phyloP scores from a whole-genome alignment of 768 basidiomycete species.

The Gymnopilus junonius region DNA sequence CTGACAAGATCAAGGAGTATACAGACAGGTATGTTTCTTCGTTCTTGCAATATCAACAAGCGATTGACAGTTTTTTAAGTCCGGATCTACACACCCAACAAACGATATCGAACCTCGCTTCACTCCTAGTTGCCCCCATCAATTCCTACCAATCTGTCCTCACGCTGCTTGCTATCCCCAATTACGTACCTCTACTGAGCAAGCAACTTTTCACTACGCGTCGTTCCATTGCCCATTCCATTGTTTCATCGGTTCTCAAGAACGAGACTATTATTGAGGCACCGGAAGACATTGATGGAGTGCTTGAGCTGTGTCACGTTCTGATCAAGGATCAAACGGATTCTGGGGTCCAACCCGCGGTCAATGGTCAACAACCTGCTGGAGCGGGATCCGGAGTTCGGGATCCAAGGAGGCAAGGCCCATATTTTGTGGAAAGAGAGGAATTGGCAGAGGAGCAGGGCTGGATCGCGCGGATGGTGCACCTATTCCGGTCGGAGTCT shows the following conservation, averaged over 20 bases:
- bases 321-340: slow-evolving; percentile 87
- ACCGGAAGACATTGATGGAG: slow-evolving; percentile 92
- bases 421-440: slow-evolving; percentile 73
- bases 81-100: slow-evolving; percentile 88
- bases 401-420: slow-evolving; percentile 59
- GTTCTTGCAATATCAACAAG: background rate
- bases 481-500: slow-evolving; percentile 89
- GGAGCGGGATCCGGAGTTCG: slow-evolving; percentile 32
- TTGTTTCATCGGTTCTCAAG: slow-evolving; percentile 93
- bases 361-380: slow-evolving; percentile 33
- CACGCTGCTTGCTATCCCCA: slow-evolving; percentile 94
- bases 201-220: slow-evolving; percentile 91
- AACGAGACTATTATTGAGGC: slow-evolving; percentile 96
- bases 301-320: slow-evolving; percentile 91
- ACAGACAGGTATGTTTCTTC: slow-evolving; percentile 64
- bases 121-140: slow-evolving; percentile 91
- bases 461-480: slow-evolving; percentile 98
- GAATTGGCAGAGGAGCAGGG: slow-evolving; percentile 99
- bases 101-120: slow-evolving; percentile 89
- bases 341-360: slow-evolving; percentile 34
- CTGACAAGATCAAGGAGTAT: slow-evolving; percentile 84
- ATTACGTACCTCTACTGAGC: slow-evolving; percentile 81
- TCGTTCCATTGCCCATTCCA: slow-evolving; percentile 91
- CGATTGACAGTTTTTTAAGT: slow-evolving; percentile 40
- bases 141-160: slow-evolving; percentile 96